Evolutionary conservation across 352 stramenopile genomes (phyloP).

Genomic region (Hyaloperonospora arabidopsidis): DNA sequence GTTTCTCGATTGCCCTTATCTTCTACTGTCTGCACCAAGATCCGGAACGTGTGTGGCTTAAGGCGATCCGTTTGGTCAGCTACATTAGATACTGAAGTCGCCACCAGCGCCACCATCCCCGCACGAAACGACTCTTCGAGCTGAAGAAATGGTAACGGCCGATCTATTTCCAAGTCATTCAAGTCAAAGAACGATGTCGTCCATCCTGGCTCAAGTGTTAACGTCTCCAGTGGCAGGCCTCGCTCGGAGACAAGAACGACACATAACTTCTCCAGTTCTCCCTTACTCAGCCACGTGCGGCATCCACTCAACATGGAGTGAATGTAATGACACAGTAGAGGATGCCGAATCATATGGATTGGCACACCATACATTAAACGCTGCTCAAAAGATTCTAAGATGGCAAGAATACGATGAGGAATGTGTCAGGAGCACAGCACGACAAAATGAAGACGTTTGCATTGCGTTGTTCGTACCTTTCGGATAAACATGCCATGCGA

Average conservation of each 20-base stretch:
- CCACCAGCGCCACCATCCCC: constrained; percentile 49
- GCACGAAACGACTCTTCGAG: constrained; percentile 60
- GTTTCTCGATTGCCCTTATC: constrained; percentile 30
- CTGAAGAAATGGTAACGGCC: constrained; percentile 33
- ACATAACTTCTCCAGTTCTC: constrained; percentile 62
- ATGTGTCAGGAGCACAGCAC: background rate
- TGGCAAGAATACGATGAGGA: background rate
- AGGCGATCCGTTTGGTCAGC: constrained; percentile 1
- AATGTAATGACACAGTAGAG: constrained; percentile 69
- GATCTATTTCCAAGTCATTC: constrained; percentile 17
- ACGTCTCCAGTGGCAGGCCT: constrained; percentile 35
- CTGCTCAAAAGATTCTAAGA: constrained; percentile 51
- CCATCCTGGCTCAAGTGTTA: constrained; percentile 51
- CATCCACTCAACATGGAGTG: constrained; percentile 63
- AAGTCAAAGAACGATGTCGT: constrained; percentile 15
- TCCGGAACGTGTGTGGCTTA: constrained; percentile 49
- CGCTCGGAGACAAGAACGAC: constrained; percentile 47
- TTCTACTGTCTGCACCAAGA: constrained; percentile 56
- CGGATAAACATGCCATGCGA: constrained; percentile 47
- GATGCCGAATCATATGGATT: constrained; percentile 73
- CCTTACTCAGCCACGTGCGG: constrained; percentile 43
- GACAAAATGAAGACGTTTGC: background rate
- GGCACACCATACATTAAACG: constrained; percentile 66
- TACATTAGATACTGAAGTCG: constrained; percentile 17
- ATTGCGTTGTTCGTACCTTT: constrained; percentile 26